Percentiles rank a stretch among this genome's conserved stretches.
These are phyloP conservation scores for Penicillium freii DNA, from an alignment of 2,329 filamentous ascomycete genomes.

Conservation along the genomic window DNA sequence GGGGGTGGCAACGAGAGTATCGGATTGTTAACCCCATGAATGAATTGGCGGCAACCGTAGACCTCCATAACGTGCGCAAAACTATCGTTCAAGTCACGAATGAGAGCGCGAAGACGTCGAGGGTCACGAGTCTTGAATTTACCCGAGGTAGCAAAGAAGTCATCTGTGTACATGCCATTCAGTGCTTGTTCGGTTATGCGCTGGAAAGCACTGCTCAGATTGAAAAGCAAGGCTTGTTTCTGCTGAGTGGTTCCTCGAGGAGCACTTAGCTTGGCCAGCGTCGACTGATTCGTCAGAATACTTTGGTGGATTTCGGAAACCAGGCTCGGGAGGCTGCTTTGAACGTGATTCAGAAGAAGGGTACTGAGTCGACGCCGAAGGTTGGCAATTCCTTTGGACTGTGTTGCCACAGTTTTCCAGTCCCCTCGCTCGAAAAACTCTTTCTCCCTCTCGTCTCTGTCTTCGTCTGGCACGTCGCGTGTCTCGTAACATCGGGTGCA, in stretches of 20 bases:
- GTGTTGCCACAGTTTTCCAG: constrained; percentile 12
- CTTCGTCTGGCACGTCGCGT: background rate
- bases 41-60: constrained; percentile 13
- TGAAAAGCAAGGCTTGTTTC: constrained; percentile 30
- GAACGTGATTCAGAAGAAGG: background rate
- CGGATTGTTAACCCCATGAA: background rate
- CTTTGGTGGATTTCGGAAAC: background rate
- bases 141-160: background rate
- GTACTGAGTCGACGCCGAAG: background rate
- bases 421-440: constrained; percentile 27
- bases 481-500: background rate
- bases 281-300: constrained; percentile 28
- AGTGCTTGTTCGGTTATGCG: constrained; percentile 1
- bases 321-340: background rate
- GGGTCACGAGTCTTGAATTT: constrained; percentile 16
- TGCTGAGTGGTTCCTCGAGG: constrained; percentile 25
- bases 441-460: background rate
- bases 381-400: background rate
- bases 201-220: background rate
- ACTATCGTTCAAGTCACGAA: constrained; percentile 27
- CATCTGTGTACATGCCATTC: background rate
- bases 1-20: background rate
- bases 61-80: constrained; percentile 29
- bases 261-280: constrained; percentile 26
- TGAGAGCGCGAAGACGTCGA: constrained; percentile 30